Conservation (phyloP, 495 filamentous ascomycete species). For the Jackrogersella multiformis region DNA sequence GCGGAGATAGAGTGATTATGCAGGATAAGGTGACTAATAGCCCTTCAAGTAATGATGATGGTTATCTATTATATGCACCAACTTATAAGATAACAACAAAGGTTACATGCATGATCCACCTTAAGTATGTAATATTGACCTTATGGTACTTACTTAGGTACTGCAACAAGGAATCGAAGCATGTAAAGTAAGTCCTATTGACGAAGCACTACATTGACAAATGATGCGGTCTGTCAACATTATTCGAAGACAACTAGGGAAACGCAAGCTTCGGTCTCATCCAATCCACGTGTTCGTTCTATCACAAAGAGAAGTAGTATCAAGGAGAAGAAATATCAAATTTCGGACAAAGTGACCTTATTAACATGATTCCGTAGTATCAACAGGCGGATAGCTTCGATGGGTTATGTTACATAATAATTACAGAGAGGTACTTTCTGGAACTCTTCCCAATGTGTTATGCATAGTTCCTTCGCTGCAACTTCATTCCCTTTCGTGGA, state of each 20-base stretch:
- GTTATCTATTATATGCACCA: background rate
- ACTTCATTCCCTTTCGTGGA: background rate
- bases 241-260: too few relatives aligned
- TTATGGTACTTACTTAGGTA: background rate
- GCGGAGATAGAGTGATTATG: background rate
- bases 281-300: too few relatives aligned
- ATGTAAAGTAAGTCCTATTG: background rate
- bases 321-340: too few relatives aligned
- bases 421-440: background rate
- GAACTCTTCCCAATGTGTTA: background rate
- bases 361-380: background rate
- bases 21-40: constrained; percentile 1
- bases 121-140: background rate
- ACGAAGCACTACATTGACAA: too few relatives aligned
- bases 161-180: background rate
- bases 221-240: too few relatives aligned
- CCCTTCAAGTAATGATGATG: background rate
- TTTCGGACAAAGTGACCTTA: background rate
- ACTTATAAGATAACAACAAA: background rate
- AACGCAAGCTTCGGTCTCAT: too few relatives aligned
- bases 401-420: background rate
- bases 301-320: too few relatives aligned
- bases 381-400: background rate
- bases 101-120: too few relatives aligned
- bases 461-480: background rate